Conservation (phyloP, 1,139 yeast species). For the Magnusiomyces suaveolens region DNA sequence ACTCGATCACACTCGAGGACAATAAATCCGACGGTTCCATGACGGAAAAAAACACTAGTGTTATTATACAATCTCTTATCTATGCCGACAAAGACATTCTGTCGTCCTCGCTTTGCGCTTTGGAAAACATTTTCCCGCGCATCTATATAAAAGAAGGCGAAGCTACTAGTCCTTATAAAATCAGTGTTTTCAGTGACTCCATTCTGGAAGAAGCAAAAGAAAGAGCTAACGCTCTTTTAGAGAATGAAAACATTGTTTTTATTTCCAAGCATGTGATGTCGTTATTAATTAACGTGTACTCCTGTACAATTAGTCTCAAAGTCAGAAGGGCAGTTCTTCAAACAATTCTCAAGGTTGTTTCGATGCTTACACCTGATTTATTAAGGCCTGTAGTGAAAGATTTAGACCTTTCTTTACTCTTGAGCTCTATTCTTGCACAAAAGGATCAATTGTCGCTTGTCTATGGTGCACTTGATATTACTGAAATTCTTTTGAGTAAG, state of each 20-base stretch:
- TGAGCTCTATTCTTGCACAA: slow-evolving; percentile 67
- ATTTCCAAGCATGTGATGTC: slow-evolving; percentile 49
- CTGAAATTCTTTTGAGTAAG: slow-evolving; percentile 39
- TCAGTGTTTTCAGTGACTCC: slow-evolving; percentile 18
- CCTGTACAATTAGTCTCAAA: slow-evolving; percentile 63
- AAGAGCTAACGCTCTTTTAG: slow-evolving; percentile 15
- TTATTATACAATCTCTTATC: slow-evolving; percentile 62
- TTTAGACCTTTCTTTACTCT: slow-evolving; percentile 34
- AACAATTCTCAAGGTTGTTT: slow-evolving; percentile 46
- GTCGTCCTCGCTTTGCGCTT: slow-evolving; percentile 45
- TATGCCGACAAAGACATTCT: slow-evolving; percentile 62
- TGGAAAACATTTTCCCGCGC: slow-evolving; percentile 43
- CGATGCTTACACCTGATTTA: slow-evolving; percentile 24
- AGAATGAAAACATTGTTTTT: slow-evolving; percentile 20
- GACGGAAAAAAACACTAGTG: slow-evolving; percentile 25
- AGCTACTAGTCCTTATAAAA: slow-evolving; percentile 28
- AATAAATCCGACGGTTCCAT: slow-evolving; percentile 14
- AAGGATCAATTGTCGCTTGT: slow-evolving; percentile 35
- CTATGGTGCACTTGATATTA: slow-evolving; percentile 46
- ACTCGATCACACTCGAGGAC: slow-evolving; percentile 24
- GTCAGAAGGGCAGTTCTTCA: slow-evolving; percentile 54
- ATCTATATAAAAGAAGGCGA: slow-evolving; percentile 16
- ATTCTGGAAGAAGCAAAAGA: slow-evolving; percentile 13
- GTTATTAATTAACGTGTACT: slow-evolving; percentile 58
- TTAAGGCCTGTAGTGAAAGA: slow-evolving; percentile 22